These are phyloP conservation scores for Piper betle DNA, from an alignment of 164 flowering plant species.

Conservation along the genomic window DNA sequence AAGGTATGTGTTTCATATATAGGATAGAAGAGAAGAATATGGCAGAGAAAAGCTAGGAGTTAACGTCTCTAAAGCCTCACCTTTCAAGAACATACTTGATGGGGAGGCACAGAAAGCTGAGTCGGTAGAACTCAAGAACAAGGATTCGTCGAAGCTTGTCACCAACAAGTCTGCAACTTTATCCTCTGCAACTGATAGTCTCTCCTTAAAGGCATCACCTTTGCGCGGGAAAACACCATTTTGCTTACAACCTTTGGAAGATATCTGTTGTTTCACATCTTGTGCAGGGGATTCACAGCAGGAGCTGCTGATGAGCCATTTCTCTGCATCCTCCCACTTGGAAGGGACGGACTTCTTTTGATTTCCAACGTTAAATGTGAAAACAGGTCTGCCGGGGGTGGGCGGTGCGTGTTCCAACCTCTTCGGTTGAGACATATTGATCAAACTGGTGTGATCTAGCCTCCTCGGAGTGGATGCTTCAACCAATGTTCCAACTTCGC, in stretches of 20 bases:
- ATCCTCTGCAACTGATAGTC: slow-evolving; percentile 23
- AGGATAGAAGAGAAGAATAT: not conserved
- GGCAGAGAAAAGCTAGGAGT: not conserved
- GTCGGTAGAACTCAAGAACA: slow-evolving; percentile 4
- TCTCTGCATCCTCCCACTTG: slow-evolving; percentile 96
- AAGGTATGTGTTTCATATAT: not conserved
- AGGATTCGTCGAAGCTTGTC: slow-evolving; percentile 5
- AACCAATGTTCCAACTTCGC: slow-evolving; percentile 18
- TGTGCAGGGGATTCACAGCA: slow-evolving; percentile 71
- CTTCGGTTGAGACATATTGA: slow-evolving; percentile 17
- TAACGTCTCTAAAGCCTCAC: slow-evolving; percentile 14
- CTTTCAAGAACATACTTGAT: slow-evolving; percentile 53
- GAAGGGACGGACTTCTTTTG: slow-evolving; percentile 68
- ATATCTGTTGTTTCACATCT: slow-evolving; percentile 16
- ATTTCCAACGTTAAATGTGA: slow-evolving; percentile 52
- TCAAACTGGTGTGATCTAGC: slow-evolving; percentile 24
- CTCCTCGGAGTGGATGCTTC: slow-evolving; percentile 35
- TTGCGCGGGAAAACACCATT: slow-evolving; percentile 25
- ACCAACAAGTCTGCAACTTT: slow-evolving; percentile 1
- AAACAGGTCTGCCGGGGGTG: slow-evolving; percentile 83
- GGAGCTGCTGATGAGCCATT: slow-evolving; percentile 64
- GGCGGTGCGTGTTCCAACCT: slow-evolving; percentile 52
- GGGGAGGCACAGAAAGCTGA: slow-evolving; percentile 37
- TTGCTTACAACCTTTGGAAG: slow-evolving; percentile 19
- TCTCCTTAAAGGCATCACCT: slow-evolving; percentile 35